Evolutionary conservation across 352 stramenopile genomes (phyloP).

Genomic region (Globisporangium splendens): DNA sequence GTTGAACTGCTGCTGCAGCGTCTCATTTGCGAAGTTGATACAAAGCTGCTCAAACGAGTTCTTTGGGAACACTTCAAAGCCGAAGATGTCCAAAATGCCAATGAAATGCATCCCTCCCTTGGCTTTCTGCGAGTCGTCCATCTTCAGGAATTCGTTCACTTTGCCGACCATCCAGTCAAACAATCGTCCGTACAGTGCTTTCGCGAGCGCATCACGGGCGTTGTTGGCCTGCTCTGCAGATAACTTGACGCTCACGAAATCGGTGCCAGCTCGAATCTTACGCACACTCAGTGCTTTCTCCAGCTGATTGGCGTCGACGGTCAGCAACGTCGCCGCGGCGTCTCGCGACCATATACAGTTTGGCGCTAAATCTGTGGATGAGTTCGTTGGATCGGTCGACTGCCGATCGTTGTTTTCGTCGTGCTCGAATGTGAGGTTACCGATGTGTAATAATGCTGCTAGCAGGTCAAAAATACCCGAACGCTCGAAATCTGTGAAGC

Average conservation of each 20-base stretch:
- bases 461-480: constrained; percentile 78
- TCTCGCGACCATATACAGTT: constrained; percentile 71
- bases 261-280: constrained; percentile 74
- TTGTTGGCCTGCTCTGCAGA: constrained; percentile 81
- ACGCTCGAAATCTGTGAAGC: constrained; percentile 73
- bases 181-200: constrained; percentile 84
- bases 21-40: constrained; percentile 91
- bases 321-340: constrained; percentile 63
- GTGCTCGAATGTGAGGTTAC: constrained; percentile 85
- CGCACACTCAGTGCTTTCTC: constrained; percentile 72
- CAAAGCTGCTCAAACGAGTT: constrained; percentile 91
- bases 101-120: constrained; percentile 74
- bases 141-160: constrained; percentile 83
- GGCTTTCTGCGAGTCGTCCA: constrained; percentile 70
- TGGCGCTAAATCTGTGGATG: constrained; percentile 45
- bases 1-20: constrained; percentile 87
- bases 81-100: constrained; percentile 91
- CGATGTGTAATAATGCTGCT: constrained; percentile 86
- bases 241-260: constrained; percentile 85
- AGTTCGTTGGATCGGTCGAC: constrained; percentile 23
- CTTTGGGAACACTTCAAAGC: constrained; percentile 89
- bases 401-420: constrained; percentile 59
- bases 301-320: constrained; percentile 67
- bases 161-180: constrained; percentile 90
- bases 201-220: constrained; percentile 75